Percentiles rank a stretch among this genome's conserved stretches.
Evolutionary conservation across 2,329 filamentous ascomycete species (phyloP).

Genomic region (Teratosphaeria gauchensis): DNA sequence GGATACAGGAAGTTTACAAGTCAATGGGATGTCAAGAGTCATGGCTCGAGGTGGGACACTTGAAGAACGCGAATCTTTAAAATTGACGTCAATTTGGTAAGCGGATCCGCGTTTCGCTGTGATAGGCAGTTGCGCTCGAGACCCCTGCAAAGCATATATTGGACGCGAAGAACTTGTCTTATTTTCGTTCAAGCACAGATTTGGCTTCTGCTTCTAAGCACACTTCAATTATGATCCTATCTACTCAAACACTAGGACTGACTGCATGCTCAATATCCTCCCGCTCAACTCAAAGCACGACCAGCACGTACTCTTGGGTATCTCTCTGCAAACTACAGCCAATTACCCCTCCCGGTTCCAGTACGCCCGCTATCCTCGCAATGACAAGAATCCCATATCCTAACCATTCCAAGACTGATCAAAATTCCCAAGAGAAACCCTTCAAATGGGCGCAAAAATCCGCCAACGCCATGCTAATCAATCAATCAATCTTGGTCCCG

Average conservation of each 20-base stretch:
- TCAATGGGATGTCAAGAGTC: neutral
- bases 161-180: neutral
- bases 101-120: neutral
- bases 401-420: neutral
- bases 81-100: neutral
- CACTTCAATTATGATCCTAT: neutral
- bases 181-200: no score
- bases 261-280: neutral
- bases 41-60: neutral
- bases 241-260: neutral
- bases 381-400: neutral
- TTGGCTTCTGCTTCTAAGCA: neutral
- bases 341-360: neutral
- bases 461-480: constrained; percentile 1
- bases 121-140: neutral
- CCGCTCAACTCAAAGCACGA: neutral
- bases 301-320: neutral
- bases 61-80: neutral
- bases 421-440: neutral
- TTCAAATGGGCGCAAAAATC: neutral
- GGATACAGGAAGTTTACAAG: neutral
- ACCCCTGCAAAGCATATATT: neutral
- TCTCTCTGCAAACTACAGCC: neutral
- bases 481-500: neutral
- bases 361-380: neutral